Evolutionary conservation across 345 rosid genomes (phyloP), one percentile per base, ranked within the genome.

Genomic region (Eutrema japonicum): DNA sequence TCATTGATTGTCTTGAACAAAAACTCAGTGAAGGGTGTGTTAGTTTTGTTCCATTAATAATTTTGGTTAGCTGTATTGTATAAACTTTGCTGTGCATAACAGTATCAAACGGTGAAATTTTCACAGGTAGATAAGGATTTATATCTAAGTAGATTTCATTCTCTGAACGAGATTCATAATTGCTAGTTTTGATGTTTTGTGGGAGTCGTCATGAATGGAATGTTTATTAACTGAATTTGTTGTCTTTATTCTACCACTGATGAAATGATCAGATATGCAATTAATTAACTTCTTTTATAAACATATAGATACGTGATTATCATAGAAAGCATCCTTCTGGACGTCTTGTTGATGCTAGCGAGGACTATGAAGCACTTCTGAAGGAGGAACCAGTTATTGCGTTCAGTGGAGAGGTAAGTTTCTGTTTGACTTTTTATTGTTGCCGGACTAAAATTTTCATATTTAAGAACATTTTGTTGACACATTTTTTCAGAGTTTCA

Each of bases 291-390:
- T 61, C 18, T 60, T 62, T 27, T 30, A 2, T 57, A 27, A 46
- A 52, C 14, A 0, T 68, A 10, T 16, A 78, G 80, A 76, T 76
- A 38, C 75, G 98, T 37, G 98, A 96, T 68, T 96, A 92, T 75
- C 97, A 96, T 52, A 89, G 86, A 78, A 90, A 78, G 79, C 90
- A 96, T 79, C 95, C 93, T 0, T 89, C 95, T 75, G 96, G 95
- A 2, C 91, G 85, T 12, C 84, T 89, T 61, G 86, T 87, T 65
- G 99, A 92, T 84, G 74, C 82, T 35, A 78, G 76, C 47, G 98
- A 87, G 56, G 96, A 90, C 76, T 66, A 80, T 42, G 99, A 96
- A 76, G 87, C 52, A 27, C 75, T 83, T 14, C 88, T 89, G 61
- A 92, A 92, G 72, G 98, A 90, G 77, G 99, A 96, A 67, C 98